A percentile compares a stretch with the other conserved stretches of the same genome.
phyloP scores from a whole-genome alignment of 768 basidiomycete species.

The Boletus subparvulus region DNA sequence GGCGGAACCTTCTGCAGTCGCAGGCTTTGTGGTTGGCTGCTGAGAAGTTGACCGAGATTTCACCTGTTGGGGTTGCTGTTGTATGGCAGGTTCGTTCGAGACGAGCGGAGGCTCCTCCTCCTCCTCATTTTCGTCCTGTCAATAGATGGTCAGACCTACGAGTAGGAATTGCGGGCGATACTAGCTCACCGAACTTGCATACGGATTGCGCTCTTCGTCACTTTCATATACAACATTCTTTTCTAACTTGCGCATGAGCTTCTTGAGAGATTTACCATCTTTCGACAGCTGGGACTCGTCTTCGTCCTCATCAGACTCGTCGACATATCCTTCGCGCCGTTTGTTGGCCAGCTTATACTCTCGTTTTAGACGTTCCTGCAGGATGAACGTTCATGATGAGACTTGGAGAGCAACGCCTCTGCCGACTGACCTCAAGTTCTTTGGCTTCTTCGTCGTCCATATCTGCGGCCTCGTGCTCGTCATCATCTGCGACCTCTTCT shows the following conservation, averaged over 20 bases:
- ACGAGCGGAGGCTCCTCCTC: conserved; percentile 56
- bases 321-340: conserved; percentile 63
- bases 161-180: neutral
- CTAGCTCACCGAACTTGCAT: conserved; percentile 66
- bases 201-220: conserved; percentile 79
- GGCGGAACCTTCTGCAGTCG: conserved; percentile 25
- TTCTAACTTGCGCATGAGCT: conserved; percentile 80
- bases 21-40: conserved; percentile 33
- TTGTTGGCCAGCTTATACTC: conserved; percentile 81
- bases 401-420: neutral
- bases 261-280: conserved; percentile 80
- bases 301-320: conserved; percentile 74
- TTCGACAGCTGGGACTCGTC: conserved; percentile 59
- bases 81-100: conserved; percentile 45
- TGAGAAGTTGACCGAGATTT: conserved; percentile 48
- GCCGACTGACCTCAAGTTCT: conserved; percentile 63
- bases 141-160: neutral
- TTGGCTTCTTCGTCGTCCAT: conserved; percentile 84
- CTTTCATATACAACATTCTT: conserved; percentile 81
- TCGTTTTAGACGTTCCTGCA: conserved; percentile 78
- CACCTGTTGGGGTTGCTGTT: conserved; percentile 41
- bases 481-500: conserved; percentile 85
- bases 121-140: conserved; percentile 69
- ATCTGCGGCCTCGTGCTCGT: conserved; percentile 72
- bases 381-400: neutral